Conservation (phyloP, 306 rosid species). For the Rosa rugosa region DNA sequence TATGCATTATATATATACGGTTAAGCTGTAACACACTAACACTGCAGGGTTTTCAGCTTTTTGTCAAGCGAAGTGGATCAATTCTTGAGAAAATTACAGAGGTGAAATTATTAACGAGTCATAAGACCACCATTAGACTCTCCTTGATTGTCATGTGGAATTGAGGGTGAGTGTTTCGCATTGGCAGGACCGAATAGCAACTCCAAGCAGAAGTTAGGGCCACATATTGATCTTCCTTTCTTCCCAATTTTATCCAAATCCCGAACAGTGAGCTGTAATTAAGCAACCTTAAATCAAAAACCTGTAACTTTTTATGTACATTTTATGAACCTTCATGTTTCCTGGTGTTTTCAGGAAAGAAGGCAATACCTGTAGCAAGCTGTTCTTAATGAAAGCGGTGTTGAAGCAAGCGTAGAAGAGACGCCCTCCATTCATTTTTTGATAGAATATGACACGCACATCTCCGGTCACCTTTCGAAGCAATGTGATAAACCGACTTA, state of each 20-base stretch:
- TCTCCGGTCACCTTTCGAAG: conserved; percentile 73
- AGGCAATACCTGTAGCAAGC: conserved; percentile 73
- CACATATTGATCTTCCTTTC: conserved; percentile 77
- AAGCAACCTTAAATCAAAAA: neutral
- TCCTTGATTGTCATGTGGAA: conserved; percentile 24
- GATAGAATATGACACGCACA: conserved; percentile 78
- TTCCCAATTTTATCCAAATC: conserved; percentile 87
- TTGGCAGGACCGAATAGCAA: conserved; percentile 90
- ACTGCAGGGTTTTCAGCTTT: conserved; percentile 9
- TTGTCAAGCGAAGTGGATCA: neutral
- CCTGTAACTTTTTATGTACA: neutral
- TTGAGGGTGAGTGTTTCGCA: conserved; percentile 45
- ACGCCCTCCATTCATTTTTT: conserved; percentile 89
- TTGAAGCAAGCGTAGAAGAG: conserved; percentile 94
- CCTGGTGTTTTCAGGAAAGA: conserved; percentile 3
- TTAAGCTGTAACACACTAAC: neutral
- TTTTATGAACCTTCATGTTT: neutral
- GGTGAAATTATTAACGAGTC: neutral
- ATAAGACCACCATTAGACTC: neutral
- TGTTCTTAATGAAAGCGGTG: conserved; percentile 76
- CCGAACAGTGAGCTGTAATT: conserved; percentile 50
- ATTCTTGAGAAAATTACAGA: neutral
- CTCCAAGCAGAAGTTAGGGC: conserved; percentile 82
- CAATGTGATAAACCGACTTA: neutral
- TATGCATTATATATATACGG: neutral